Evolutionary conservation across 371 early-diverging fungal genomes (phyloP).

Genomic region (Mucor saturninus): DNA sequence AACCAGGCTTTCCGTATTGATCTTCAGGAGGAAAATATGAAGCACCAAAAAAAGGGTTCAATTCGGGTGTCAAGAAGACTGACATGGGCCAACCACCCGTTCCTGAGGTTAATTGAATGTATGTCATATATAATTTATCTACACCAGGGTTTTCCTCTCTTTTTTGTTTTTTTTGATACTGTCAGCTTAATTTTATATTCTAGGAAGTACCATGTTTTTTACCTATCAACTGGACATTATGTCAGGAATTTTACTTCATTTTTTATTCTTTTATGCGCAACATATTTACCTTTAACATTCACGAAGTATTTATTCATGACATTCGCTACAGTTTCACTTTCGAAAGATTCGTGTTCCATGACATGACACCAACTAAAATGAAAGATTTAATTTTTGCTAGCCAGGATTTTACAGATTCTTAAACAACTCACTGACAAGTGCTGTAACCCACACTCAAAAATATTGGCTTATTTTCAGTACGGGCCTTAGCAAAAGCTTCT

Average conservation of each 20-base stretch:
- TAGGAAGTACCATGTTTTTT: slow-evolving; percentile 23
- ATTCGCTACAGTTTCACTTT: slow-evolving; percentile 57
- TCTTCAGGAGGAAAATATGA: slow-evolving; percentile 71
- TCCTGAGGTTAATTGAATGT: slow-evolving; percentile 56
- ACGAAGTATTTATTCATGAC: slow-evolving; percentile 68
- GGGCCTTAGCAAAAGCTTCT: slow-evolving; percentile 65
- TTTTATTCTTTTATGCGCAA: too few species aligned
- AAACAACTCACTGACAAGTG: slow-evolving; percentile 62
- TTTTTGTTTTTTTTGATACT: background rate
- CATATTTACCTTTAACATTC: slow-evolving; percentile 56
- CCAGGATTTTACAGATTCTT: background rate
- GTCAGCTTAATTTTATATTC: background rate
- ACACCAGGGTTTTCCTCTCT: slow-evolving; percentile 63
- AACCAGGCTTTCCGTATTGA: slow-evolving; percentile 57
- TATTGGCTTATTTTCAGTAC: slow-evolving; percentile 61
- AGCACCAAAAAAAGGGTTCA: slow-evolving; percentile 70
- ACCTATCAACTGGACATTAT: slow-evolving; percentile 41
- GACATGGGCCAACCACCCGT: slow-evolving; percentile 71
- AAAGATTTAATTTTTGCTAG: background rate
- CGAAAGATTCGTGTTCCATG: slow-evolving; percentile 73
- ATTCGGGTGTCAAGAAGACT: slow-evolving; percentile 68
- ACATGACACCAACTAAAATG: slow-evolving; percentile 69
- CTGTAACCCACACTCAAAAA: slow-evolving; percentile 73
- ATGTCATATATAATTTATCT: slow-evolving; percentile 70
- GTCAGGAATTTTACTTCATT: background rate